These are phyloP conservation scores for Suillus weaverae DNA, from an alignment of 768 basidiomycete genomes.

Conservation along the genomic window DNA sequence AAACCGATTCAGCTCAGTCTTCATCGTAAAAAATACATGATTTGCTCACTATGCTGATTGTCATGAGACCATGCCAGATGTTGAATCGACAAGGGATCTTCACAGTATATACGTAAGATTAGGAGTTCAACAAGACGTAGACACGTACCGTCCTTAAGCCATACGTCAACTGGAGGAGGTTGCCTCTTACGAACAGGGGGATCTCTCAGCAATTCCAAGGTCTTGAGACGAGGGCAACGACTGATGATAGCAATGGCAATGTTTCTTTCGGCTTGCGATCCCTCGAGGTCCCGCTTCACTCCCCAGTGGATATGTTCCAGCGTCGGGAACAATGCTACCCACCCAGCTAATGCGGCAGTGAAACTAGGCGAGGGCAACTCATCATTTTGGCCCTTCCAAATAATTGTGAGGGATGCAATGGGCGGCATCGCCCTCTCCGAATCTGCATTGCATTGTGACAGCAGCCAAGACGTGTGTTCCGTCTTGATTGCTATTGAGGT, in stretches of 20 bases:
- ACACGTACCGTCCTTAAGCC: slow-evolving; percentile 1
- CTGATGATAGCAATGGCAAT: background rate
- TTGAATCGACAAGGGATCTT: slow-evolving; percentile 4
- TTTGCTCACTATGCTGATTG: background rate
- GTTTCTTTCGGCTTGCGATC: slow-evolving; percentile 4
- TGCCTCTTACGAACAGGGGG: background rate
- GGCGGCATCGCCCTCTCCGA: background rate
- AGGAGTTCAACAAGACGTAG: background rate
- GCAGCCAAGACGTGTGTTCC: slow-evolving; percentile 2
- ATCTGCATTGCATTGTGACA: background rate
- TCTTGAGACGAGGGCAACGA: slow-evolving; percentile 5
- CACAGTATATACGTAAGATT: background rate
- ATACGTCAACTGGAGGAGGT: slow-evolving; percentile 4
- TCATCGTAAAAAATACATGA: background rate
- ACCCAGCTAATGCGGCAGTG: slow-evolving; percentile 1
- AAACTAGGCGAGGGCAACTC: background rate
- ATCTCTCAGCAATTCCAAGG: slow-evolving; percentile 1
- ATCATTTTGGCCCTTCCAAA: slow-evolving; percentile 1
- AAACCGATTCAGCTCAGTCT: background rate
- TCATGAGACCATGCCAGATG: slow-evolving; percentile 1
- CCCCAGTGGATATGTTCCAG: slow-evolving; percentile 3
- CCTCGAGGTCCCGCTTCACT: background rate
- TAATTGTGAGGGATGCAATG: background rate
- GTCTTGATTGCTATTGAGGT: slow-evolving; percentile 4
- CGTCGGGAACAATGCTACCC: background rate